Base-by-base conservation (phyloP, 2,329 filamentous ascomycete genomes). In the Claviceps spartinae region DNA sequence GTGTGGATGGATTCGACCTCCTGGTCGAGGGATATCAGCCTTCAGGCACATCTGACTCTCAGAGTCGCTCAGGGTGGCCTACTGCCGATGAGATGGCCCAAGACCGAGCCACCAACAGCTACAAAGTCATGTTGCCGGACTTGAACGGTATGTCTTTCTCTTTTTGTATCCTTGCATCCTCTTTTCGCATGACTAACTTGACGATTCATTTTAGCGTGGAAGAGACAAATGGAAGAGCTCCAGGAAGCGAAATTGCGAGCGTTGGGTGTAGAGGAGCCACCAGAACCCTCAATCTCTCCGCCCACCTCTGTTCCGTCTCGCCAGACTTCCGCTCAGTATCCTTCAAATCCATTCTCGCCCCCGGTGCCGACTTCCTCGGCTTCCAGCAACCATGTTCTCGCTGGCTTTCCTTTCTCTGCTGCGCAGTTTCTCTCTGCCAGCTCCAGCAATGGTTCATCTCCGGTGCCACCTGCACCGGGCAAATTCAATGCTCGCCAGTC, bases 211-310 rank as follows among this genome's bases (percentile, higher is more conserved):
- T n/a, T 52, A 75, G 75, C 77, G 1, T 82, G 78, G 78, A 85
- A 88, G 61, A 74, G 81, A 26, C 95, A 97, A 66, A 85, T 90
- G 54, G 79, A 85, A 51, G 83, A 85, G 58, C 72, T 97, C 38
- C 82, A 87, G 59, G 93, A 98, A 70, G 88, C 91, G 55, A 98
- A 96, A 69, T 75, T 98, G 50, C 83, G 89, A 55, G 90, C 91
- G 49, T 76, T 98, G 52, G 93, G 93, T 57, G 93, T 82, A 38
- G 82, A 85, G 5, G 87, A 93, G 49, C 79, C 82, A 11, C 70
- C 78, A 54, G 71, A 77, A 4, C 70, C 75, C 43, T 80, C 81
- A 3, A 75, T 84, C 57, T 91, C 88, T 14, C 83, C 83, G 9
- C 79, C 72, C n/a, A 73, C 73, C 3, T 75, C 78, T 9, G 72